Evolutionary conservation across 2,329 filamentous ascomycete species (phyloP), one percentile per base, ranked within the genome.

Genomic region (Pseudocercospora musae): DNA sequence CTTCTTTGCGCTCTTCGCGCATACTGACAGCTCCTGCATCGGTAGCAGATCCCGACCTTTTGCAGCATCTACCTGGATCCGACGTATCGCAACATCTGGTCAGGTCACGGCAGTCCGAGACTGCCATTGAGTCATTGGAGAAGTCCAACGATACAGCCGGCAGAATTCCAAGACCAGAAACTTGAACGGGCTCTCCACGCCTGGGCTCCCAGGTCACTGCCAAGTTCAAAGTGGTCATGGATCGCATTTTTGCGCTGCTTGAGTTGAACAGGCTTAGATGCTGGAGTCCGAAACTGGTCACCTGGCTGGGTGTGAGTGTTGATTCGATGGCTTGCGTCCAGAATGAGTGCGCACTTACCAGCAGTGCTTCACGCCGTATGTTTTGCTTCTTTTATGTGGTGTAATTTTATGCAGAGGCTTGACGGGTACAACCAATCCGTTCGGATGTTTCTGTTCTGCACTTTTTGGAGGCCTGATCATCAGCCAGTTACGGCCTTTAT

Each of bases 21-120:
- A 40, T 50, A 18, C 55, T 52, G 7, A 18, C 27, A 9, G 48
- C 49, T 20, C 29, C 40, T 49, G 60, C 27, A 54, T 44, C 54
- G 37, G 48, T 46, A 13, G 27, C 37, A 55, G 50, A 53, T 52
- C 15, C 23, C 31, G 54, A 29, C 46, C 42, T 27, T 56, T 25
- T 29, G 48, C 48, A 29, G 23, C 48, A 25, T 29, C 23, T 29
- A 2, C 21, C 8, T 52, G 23, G 25, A 20, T 18, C 23, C 11
- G 48, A 52, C n/a, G 56, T 42, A 31, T 62, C 60, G 49, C 56
- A 58, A 21, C 60, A 62, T 29, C 58, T 48, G 9, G 40, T 54
- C 37, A 62, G 44, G 29, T 62, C 56, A 44, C 60, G 56, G 42
- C 57, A 63, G 31, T 63, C 61, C 53, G 61, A 63, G 52, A 63